phyloP scores from a whole-genome alignment of 495 filamentous ascomycete genomes.

The Pseudomonodictys pantanalensis region DNA sequence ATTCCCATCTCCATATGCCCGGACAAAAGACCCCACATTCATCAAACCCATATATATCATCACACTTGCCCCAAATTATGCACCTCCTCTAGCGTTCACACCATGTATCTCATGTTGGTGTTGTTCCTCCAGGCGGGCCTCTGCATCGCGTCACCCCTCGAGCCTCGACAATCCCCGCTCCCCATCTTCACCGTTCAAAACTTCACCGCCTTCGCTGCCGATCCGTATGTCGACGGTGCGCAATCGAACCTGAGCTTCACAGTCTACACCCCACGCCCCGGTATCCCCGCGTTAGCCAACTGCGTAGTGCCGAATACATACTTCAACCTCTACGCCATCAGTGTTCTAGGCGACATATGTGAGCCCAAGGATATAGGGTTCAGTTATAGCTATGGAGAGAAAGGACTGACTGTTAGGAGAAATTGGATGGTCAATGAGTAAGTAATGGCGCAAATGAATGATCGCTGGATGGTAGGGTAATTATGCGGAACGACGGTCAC shows the following conservation, averaged over 20 bases:
- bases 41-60: no score
- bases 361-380: background rate
- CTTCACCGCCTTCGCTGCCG: conserved; percentile 20
- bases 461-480: background rate
- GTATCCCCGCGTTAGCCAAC: background rate
- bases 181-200: background rate
- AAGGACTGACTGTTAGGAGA: conserved; percentile 8
- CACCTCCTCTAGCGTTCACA: background rate
- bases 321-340: conserved; percentile 21
- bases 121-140: background rate
- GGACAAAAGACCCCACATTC: no score
- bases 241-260: conserved; percentile 24
- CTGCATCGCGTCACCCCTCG: background rate
- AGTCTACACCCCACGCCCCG: conserved; percentile 9
- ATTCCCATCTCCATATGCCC: no score
- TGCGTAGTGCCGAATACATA: conserved; percentile 18
- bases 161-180: conserved; percentile 6
- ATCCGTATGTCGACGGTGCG: conserved; percentile 12
- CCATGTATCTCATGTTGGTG: background rate
- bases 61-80: background rate
- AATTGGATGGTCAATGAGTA: conserved; percentile 12
- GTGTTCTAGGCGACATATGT: conserved; percentile 12
- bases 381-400: conserved; percentile 10
- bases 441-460: background rate
- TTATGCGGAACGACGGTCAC: background rate